Conservation (phyloP, 371 early-diverging fungal species). For the Fennellomyces sp. region DNA sequence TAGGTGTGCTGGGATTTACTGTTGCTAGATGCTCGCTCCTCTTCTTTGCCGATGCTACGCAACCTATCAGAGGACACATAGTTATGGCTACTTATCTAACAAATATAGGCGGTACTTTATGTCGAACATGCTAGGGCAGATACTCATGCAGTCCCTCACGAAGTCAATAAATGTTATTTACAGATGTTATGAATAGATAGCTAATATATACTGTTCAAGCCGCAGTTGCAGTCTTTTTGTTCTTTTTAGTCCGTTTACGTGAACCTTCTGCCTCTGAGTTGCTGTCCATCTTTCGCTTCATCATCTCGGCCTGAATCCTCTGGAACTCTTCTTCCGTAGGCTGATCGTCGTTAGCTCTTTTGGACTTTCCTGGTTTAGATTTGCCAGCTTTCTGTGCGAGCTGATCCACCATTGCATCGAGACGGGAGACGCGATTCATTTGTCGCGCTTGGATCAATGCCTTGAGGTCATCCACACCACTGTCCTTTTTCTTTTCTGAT, state of each 20-base stretch:
- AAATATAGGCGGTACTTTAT: too few species aligned
- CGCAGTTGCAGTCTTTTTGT: too few species aligned
- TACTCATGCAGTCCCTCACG: too few species aligned
- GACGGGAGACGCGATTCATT: slow-evolving; percentile 37
- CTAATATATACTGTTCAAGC: too few species aligned
- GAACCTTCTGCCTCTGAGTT: not conserved
- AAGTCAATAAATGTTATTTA: too few species aligned
- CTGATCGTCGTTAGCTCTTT: slow-evolving; percentile 17
- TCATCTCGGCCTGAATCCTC: slow-evolving; percentile 52
- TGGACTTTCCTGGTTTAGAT: slow-evolving; percentile 13
- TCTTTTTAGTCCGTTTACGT: not conserved
- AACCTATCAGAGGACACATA: too few species aligned
- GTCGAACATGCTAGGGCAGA: too few species aligned
- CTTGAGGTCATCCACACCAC: slow-evolving; percentile 31
- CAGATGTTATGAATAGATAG: too few species aligned
- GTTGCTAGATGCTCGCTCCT: not conserved
- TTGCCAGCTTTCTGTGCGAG: slow-evolving; percentile 36
- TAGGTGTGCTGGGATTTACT: not conserved
- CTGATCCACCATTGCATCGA: slow-evolving; percentile 50
- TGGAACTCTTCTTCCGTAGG: slow-evolving; percentile 71
- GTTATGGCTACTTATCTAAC: too few species aligned
- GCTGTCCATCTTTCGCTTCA: slow-evolving; percentile 37
- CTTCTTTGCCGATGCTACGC: too few species aligned
- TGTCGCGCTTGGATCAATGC: slow-evolving; percentile 52
- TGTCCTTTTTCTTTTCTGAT: slow-evolving; percentile 42